Evolutionary conservation across 441 rosid genomes (phyloP), one percentile per base, ranked within the genome.

Genomic region (Pelargonium australe): DNA sequence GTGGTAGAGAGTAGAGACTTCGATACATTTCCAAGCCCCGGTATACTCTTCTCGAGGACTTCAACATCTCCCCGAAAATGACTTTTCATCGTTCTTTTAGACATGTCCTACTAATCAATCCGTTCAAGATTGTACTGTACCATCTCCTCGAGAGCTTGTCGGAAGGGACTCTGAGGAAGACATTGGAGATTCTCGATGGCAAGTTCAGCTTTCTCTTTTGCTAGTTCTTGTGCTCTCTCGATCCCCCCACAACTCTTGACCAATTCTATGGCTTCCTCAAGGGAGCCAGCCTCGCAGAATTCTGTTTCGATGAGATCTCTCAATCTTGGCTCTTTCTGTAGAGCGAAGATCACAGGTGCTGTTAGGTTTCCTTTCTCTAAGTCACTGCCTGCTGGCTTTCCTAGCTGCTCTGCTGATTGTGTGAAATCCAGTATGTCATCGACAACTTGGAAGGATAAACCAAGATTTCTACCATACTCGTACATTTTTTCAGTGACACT

Each of bases 351-450:
- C 63, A 88, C 91, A 0, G 97, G 99, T 3, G 99, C 96, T 0
- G 96, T 94, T 71, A 94, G 82, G 82, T 85, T 94, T 40, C 97
- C 99, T 76, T 84, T 87, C 3, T 78, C 95, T 16, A 94, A 77
- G 82, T 94, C 99, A 65, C 84, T 87, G 13, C 90, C 95, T 0
- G 92, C 88, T 7, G 96, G 96, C 80, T 94, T 94, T 74, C 99
- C 97, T 64, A 89, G 84, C 85, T 89, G 96, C 85, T 88, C 92
- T 0, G 94, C 83, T 0, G 99, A 85, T 65, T 94, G 94, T 40
- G 96, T 91, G 64, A 94, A 94, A 78, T 94, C 99, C 76, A 94
- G 65, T 75, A 94, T 86, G 85, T 89, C 99, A 64, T 89, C 97
- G 5, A 89, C 89, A 16, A 94, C 86, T 78, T 94, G 98, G 73